Base-by-base conservation (phyloP, 257 asterid genomes). In the Solanum dulcamara region DNA sequence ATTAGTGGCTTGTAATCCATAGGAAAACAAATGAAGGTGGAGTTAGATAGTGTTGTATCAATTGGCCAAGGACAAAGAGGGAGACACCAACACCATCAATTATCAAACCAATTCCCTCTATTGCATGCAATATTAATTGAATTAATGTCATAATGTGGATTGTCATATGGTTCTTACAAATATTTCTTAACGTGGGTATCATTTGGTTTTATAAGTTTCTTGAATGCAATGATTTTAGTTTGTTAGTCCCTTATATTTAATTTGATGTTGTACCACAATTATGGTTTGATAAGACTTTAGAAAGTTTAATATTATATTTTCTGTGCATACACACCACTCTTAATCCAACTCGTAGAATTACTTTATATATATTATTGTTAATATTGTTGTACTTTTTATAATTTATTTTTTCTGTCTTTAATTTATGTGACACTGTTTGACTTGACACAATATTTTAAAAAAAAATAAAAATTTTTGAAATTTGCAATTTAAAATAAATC, bases 301-400 rank as follows among this genome's bases (percentile, higher is more conserved):
- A 64, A 40, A 28, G 40, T 28, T 64, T 4, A 5, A 26, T 26
- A 62, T 62, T 26, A 28, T 12, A 26, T 62, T 62, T 10, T 24
- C 1, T 26, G 3, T 0, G 64, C 0, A 2, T 55, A 55, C 6
- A 48, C 4, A 0, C 8, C 3, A 4, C 1, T 14, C 5, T 46
- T 46, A 1, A 44, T 44, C 4, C 2, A 2, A 51, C 7, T 51
- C 17, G 2, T 7, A 10, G 0, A 17, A 51, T 51, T 18, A 18
- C 1, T 17, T 51, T 51, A 17, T 4, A 17, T 17, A 2, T 51
- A 17, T 48, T 48, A 14, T 11, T 42, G 1, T 48, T 42, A 11
- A 42, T 42, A 42, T 12, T 15, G n/a, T n/a, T n/a, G n/a, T n/a
- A n/a, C n/a, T n/a, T n/a, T n/a, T n/a, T n/a, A n/a, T n/a, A n/a